Percentiles rank a stretch among this genome's conserved stretches.
phyloP scores from a whole-genome alignment of 1,284 basidiomycete species.

The Rhodotorula sp. region DNA sequence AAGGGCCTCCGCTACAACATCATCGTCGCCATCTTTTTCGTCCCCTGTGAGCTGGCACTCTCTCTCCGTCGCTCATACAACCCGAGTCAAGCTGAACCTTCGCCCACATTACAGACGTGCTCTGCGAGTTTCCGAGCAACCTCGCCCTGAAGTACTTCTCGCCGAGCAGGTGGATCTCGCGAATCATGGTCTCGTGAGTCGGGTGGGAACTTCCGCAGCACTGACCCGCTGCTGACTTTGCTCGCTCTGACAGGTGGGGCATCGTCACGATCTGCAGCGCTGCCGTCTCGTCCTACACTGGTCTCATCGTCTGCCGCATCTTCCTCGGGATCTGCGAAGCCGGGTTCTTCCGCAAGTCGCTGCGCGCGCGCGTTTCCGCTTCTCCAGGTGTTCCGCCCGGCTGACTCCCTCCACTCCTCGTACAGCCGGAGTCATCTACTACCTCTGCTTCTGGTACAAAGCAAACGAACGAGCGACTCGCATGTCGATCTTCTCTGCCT shows the following conservation, averaged over 20 bases:
- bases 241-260: not conserved
- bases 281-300: conserved; percentile 27
- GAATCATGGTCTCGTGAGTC: conserved; percentile 32
- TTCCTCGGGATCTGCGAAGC: conserved; percentile 35
- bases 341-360: conserved; percentile 25
- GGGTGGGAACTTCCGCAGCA: not conserved
- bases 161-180: conserved; percentile 23
- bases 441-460: conserved; percentile 31
- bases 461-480: conserved; percentile 21
- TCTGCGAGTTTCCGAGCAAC: conserved; percentile 7
- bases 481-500: conserved; percentile 40
- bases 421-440: not conserved
- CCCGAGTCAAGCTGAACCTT: too few species aligned
- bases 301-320: conserved; percentile 28
- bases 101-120: not conserved
- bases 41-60: conserved; percentile 11
- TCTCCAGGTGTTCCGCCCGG: not conserved
- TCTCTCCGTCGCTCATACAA: not conserved
- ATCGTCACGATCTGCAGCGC: conserved; percentile 32
- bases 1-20: conserved; percentile 23
- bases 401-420: not conserved
- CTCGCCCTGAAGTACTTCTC: conserved; percentile 26
- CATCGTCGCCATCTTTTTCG: conserved; percentile 30
- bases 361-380: not conserved
- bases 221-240: not conserved